These are phyloP conservation scores for Botryotinia narcissicola DNA, from an alignment of 2,329 filamentous ascomycete species.

Conservation along the genomic window DNA sequence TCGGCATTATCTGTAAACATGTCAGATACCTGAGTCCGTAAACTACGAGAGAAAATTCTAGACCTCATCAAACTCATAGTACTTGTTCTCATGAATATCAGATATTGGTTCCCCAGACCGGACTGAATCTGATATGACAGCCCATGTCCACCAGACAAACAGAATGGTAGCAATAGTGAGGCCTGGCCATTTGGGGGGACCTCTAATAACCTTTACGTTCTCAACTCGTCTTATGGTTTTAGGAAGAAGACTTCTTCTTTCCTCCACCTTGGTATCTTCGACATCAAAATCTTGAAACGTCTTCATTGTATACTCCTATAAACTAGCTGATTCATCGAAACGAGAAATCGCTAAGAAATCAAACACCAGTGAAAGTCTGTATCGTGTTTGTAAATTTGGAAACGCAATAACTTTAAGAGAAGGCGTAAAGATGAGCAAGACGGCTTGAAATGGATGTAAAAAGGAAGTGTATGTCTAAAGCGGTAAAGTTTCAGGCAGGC, in stretches of 20 bases:
- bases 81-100: neutral
- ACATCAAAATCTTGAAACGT: conserved; percentile 15
- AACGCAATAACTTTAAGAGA: neutral
- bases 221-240: neutral
- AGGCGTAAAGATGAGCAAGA: neutral
- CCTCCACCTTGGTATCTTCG: conserved; percentile 9
- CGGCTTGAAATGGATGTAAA: neutral
- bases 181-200: conserved; percentile 11
- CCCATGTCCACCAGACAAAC: conserved; percentile 21
- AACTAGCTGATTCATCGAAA: neutral
- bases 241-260: conserved; percentile 19
- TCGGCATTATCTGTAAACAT: conserved; percentile 43
- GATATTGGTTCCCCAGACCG: neutral
- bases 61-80: conserved; percentile 17
- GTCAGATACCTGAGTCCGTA: neutral
- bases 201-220: neutral
- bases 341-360: neutral
- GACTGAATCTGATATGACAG: conserved; percentile 13
- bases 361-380: neutral
- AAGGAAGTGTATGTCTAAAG: neutral
- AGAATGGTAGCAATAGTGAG: conserved; percentile 15
- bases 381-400: neutral
- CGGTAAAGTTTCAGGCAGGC: neutral
- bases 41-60: neutral
- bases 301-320: conserved; percentile 4